A percentile compares a stretch with the other conserved stretches of the same genome.
Evolutionary conservation across 1,284 basidiomycete species (phyloP).

Genomic region (Fomitopsis palustris): DNA sequence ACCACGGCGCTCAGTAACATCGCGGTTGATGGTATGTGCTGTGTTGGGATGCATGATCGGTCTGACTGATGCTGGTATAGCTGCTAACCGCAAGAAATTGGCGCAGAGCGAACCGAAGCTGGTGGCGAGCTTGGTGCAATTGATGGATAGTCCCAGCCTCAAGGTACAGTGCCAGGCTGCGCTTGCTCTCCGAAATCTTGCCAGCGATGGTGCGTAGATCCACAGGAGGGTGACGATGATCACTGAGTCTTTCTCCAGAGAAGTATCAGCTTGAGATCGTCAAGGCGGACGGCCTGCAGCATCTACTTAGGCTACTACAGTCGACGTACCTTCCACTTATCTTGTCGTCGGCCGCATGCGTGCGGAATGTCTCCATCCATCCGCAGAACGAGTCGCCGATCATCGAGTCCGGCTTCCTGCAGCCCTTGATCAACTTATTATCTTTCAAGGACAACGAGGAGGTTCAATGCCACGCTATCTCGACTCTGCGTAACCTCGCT

Average conservation of each 20-base stretch:
- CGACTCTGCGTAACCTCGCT: conserved; percentile 94
- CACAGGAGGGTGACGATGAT: background rate
- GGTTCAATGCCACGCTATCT: conserved; percentile 99
- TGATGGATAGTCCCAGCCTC: conserved; percentile 97
- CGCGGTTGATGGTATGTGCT: conserved; percentile 81
- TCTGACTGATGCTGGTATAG: conserved; percentile 32
- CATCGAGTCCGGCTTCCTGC: conserved; percentile 97
- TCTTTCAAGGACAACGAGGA: conserved; percentile 99
- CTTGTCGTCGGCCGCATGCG: conserved; percentile 96
- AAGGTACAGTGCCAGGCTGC: conserved; percentile 99
- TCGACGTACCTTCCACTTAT: conserved; percentile 99
- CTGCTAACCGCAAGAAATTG: conserved; percentile 90
- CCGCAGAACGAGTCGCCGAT: conserved; percentile 99
- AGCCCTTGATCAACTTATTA: conserved; percentile 93
- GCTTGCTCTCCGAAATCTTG: conserved; percentile 93
- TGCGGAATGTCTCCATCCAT: conserved; percentile 98
- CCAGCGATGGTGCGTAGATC: conserved; percentile 80
- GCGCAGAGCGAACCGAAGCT: conserved; percentile 94
- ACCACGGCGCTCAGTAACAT: conserved; percentile 99
- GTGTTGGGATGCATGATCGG: background rate
- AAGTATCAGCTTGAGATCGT: conserved; percentile 99
- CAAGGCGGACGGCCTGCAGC: conserved; percentile 90
- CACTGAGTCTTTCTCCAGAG: conserved; percentile 48
- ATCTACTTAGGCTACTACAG: conserved; percentile 91
- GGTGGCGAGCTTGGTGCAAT: conserved; percentile 89